These are phyloP conservation scores for Forsythia viridissima DNA, from an alignment of 257 asterid genomes.

Conservation along the genomic window DNA sequence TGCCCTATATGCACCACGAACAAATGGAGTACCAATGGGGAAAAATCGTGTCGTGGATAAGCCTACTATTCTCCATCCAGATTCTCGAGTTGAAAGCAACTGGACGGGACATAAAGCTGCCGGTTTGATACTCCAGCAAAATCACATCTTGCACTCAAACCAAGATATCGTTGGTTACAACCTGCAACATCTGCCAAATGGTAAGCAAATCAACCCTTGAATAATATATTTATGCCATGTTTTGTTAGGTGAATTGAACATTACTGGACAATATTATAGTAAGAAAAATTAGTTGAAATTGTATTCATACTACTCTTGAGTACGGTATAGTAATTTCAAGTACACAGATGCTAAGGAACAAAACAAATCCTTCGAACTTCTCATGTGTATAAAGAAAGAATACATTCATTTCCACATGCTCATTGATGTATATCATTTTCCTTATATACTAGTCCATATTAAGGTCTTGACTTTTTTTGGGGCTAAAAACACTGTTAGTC, in stretches of 20 bases:
- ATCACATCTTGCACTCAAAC: slow-evolving; percentile 24
- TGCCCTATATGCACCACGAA: slow-evolving; percentile 8
- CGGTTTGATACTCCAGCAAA: slow-evolving; percentile 29
- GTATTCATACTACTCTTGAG: background rate
- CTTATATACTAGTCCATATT: background rate
- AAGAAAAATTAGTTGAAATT: background rate
- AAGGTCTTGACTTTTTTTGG: background rate
- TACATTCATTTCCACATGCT: background rate
- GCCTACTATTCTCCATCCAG: slow-evolving; percentile 28
- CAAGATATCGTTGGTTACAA: slow-evolving; percentile 32
- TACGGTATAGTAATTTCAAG: background rate
- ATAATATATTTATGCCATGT: background rate
- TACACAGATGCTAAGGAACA: background rate
- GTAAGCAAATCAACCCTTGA: slow-evolving; percentile 42
- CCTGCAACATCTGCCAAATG: slow-evolving; percentile 35
- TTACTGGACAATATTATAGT: background rate
- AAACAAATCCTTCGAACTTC: background rate
- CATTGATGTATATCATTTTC: background rate
- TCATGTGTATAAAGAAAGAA: background rate
- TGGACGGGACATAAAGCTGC: slow-evolving; percentile 20
- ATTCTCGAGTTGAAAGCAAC: slow-evolving; percentile 36
- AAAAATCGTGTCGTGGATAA: slow-evolving; percentile 9
- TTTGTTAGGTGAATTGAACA: background rate
- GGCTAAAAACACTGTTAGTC: background rate
- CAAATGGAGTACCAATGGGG: slow-evolving; percentile 24